These are phyloP conservation scores for Paecilomyces sp. DNA, from an alignment of 2,329 filamentous ascomycete genomes.

Conservation along the genomic window DNA sequence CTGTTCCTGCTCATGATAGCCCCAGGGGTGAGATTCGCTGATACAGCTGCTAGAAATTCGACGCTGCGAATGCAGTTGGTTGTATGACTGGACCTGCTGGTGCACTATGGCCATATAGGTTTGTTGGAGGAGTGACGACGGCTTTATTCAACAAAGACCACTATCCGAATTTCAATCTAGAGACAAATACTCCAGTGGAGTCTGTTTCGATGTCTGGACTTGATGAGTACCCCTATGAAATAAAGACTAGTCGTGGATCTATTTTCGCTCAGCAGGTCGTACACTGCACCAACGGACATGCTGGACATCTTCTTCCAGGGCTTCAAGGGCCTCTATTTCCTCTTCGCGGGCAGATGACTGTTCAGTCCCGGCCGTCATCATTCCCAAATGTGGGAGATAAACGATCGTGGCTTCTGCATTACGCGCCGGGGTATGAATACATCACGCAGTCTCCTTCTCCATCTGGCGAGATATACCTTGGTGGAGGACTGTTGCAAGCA, in stretches of 20 bases:
- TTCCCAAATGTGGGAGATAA: slow-evolving; percentile 13
- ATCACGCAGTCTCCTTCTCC: slow-evolving; percentile 5
- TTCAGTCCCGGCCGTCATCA: slow-evolving; percentile 22
- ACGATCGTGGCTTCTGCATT: slow-evolving; percentile 24
- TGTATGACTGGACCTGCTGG: slow-evolving; percentile 19
- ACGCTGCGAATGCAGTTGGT: slow-evolving; percentile 9
- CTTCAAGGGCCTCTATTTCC: slow-evolving; percentile 33
- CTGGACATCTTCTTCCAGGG: slow-evolving; percentile 34
- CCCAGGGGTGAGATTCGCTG: neutral
- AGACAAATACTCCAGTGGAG: slow-evolving; percentile 23
- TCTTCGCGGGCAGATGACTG: slow-evolving; percentile 37
- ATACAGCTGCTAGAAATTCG: slow-evolving; percentile 5
- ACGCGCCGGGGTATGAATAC: slow-evolving; percentile 16
- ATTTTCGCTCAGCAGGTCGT: slow-evolving; percentile 29
- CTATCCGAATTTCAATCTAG: slow-evolving; percentile 20
- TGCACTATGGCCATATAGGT: slow-evolving; percentile 30
- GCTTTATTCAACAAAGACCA: slow-evolving; percentile 12
- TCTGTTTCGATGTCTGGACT: slow-evolving; percentile 3
- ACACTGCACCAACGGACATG: slow-evolving; percentile 38
- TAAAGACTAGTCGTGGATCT: slow-evolving; percentile 30
- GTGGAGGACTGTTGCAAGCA: slow-evolving; percentile 6
- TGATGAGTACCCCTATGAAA: slow-evolving; percentile 14
- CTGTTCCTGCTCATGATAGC: neutral
- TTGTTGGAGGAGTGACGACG: slow-evolving; percentile 22
- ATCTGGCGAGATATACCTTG: slow-evolving; percentile 6